Percentiles rank a stretch among this genome's conserved stretches.
Conservation (phyloP, 345 rosid genomes). For the Tarenaya hassleriana region DNA sequence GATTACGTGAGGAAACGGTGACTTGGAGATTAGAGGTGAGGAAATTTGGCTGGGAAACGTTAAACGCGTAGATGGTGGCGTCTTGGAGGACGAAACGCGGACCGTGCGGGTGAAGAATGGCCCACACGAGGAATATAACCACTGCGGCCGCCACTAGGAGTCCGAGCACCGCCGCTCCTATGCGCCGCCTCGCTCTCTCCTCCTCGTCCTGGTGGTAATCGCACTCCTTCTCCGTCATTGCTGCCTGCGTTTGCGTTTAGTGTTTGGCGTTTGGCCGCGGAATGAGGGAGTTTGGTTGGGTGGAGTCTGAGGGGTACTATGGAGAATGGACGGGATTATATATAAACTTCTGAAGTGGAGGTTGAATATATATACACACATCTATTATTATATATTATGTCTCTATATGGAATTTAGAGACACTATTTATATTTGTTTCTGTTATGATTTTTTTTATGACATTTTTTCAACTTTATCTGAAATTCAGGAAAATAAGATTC, state of each 20-base stretch:
- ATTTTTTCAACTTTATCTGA: too few relatives aligned
- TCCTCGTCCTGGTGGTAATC: slow-evolving; percentile 26
- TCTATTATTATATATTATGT: too few relatives aligned
- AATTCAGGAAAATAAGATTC: too few relatives aligned
- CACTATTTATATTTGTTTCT: too few relatives aligned
- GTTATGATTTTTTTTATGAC: too few relatives aligned
- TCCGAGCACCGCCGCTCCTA: slow-evolving; percentile 14
- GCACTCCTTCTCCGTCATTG: slow-evolving; percentile 37
- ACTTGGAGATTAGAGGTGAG: slow-evolving; percentile 50
- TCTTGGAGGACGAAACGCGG: slow-evolving; percentile 67
- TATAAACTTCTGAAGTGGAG: too few relatives aligned
- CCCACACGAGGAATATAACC: slow-evolving; percentile 46
- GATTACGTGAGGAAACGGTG: slow-evolving; percentile 58
- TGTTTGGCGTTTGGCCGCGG: too few relatives aligned
- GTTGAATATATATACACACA: too few relatives aligned
- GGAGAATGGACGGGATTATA: too few relatives aligned
- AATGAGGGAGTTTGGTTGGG: too few relatives aligned
- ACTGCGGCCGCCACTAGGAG: slow-evolving; percentile 23
- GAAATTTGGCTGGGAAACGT: slow-evolving; percentile 38
- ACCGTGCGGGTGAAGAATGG: slow-evolving; percentile 50
- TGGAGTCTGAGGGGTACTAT: too few relatives aligned
- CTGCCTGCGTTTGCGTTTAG: not conserved
- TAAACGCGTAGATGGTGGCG: slow-evolving; percentile 52
- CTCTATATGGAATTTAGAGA: too few relatives aligned
- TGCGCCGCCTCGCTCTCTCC: slow-evolving; percentile 11